Evolutionary conservation across 2,329 filamentous ascomycete genomes (phyloP), one percentile per base, ranked within the genome.

Genomic region (Triangularia verruculosa): DNA sequence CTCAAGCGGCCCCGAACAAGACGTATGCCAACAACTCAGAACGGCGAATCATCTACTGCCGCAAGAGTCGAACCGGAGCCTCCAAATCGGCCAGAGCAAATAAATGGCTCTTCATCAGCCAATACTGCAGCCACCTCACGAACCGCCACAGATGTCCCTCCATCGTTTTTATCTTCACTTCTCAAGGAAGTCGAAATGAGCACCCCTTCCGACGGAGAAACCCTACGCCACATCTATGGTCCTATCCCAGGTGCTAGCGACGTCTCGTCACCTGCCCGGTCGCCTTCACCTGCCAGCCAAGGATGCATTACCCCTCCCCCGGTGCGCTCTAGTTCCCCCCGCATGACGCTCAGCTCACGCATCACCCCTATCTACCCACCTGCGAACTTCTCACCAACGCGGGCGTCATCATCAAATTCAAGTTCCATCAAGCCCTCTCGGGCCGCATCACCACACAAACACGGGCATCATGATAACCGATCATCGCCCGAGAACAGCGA

Each of bases 1-100:
- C 79, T 96, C 54, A 97, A 97, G 78, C 89, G 93, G 15, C 93
- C 93, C 28, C 87, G 93, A 64, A 95, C 92, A 20, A 85, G 91
- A 69, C 83, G 91, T 57, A 80, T 89, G 58, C 82, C 79, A 7
- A 77, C 80, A 34, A 57, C 57, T 4, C 77, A 80, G 25, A 76
- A 67, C 28, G 68, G 77, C 51, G 83, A 85, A 63, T 75, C 77
- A 13, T 81, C 82, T 1, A 78, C 76, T 1, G 72, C 75, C 11
- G 63, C 65, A 6, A 61, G 51, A 2, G 62, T 47, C n/a, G 61
- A 62, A 8, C 7, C 72, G 59, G 57, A 57, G 15, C 61, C 70
- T 32, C 67, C 65, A 15, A 62, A 58, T 34, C 69, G 22, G 65
- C 67, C 65, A 62, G 57, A 57, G 56, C 39, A 47, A 12, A 7